Evolutionary conservation across 345 rosid species (phyloP).

Genomic region (Mercurialis annua): DNA sequence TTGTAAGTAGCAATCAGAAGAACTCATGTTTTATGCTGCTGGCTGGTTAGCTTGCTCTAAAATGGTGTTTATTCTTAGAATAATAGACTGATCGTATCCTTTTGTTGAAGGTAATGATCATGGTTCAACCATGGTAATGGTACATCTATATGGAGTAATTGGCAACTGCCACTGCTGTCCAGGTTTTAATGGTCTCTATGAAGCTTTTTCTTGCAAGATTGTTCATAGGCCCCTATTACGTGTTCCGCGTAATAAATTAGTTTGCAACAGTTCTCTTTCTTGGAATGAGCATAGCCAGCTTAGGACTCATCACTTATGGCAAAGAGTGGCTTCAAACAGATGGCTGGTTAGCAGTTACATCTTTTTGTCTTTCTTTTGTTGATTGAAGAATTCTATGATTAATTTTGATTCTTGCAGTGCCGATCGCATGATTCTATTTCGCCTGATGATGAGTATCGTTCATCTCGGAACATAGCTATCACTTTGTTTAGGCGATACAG

Average conservation of each 20-base stretch:
- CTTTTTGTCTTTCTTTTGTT: neutral
- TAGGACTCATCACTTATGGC: conserved; percentile 22
- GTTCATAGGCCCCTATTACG: conserved; percentile 17
- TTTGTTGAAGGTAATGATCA: conserved; percentile 30
- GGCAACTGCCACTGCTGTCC: conserved; percentile 26
- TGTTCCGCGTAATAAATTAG: conserved; percentile 27
- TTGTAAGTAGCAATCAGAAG: too few species aligned
- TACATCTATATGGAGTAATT: conserved; percentile 41
- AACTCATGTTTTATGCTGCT: too few species aligned
- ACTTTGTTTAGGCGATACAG: conserved; percentile 81
- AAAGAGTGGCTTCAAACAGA: conserved; percentile 34
- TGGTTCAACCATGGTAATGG: conserved; percentile 63
- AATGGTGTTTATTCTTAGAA: too few species aligned
- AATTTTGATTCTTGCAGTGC: conserved; percentile 41
- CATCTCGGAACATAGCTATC: conserved; percentile 82
- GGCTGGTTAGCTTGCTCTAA: too few species aligned
- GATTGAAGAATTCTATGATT: conserved; percentile 5
- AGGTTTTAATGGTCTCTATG: conserved; percentile 19
- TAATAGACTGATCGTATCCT: neutral
- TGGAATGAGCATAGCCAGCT: conserved; percentile 38
- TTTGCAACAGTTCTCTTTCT: conserved; percentile 30
- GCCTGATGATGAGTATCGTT: conserved; percentile 77
- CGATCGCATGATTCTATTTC: conserved; percentile 46
- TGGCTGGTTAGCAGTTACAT: conserved; percentile 47
- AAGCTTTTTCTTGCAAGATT: conserved; percentile 28